These are phyloP conservation scores for Saccharomyces uvarum DNA, from an alignment of 1,139 yeast genomes.

Conservation along the genomic window DNA sequence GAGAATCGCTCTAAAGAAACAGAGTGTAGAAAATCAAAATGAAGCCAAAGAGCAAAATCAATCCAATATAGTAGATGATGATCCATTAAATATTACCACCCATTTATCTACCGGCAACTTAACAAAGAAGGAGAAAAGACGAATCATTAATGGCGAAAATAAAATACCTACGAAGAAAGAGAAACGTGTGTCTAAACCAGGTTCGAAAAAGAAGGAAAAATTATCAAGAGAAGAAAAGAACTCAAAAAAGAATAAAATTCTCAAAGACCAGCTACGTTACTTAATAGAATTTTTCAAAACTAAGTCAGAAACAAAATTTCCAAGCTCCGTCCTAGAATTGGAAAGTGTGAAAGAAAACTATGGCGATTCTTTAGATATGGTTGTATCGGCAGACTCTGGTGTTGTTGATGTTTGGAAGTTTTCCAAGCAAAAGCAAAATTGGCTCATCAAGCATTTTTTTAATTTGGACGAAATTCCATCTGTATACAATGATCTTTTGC, in stretches of 20 bases:
- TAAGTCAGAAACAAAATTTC: conserved; percentile 35
- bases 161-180: conserved; percentile 23
- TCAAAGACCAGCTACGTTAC: conserved; percentile 70
- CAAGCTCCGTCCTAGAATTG: conserved; percentile 16
- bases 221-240: conserved; percentile 62
- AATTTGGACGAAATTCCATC: conserved; percentile 51
- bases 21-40: conserved; percentile 16
- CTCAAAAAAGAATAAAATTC: conserved; percentile 24
- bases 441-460: conserved; percentile 70
- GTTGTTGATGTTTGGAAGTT: conserved; percentile 61
- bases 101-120: conserved; percentile 42
- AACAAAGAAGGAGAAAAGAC: conserved; percentile 43
- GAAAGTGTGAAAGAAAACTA: conserved; percentile 23
- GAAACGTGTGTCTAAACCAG: conserved; percentile 36
- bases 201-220: conserved; percentile 56
- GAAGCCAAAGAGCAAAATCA: conserved; percentile 10
- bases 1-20: conserved; percentile 55
- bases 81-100: conserved; percentile 35
- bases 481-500: conserved; percentile 37
- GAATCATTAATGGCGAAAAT: conserved; percentile 35
- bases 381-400: conserved; percentile 1
- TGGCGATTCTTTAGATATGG: conserved; percentile 7
- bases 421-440: conserved; percentile 88
- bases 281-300: conserved; percentile 58
- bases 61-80: conserved; percentile 13